Evolutionary conservation across 345 rosid species (phyloP).

Genomic region (Populus davidiana): DNA sequence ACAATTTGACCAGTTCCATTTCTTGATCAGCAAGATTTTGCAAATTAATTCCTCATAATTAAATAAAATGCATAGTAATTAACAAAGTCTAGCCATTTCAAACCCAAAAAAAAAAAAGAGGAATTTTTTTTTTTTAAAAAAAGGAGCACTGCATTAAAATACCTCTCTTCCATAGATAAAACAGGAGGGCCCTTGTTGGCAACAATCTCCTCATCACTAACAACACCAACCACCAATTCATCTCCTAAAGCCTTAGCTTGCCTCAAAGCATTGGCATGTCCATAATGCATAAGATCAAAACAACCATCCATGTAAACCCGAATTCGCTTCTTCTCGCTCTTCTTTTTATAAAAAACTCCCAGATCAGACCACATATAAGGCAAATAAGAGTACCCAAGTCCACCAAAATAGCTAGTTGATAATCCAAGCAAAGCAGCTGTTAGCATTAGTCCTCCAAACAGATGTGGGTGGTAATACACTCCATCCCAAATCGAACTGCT

Average conservation of each 20-base stretch:
- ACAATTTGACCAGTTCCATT: neutral
- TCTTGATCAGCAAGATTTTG: neutral
- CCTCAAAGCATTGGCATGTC: conserved; percentile 85
- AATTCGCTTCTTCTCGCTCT: conserved; percentile 44
- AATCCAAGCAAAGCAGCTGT: conserved; percentile 61
- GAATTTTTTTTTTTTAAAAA: neutral
- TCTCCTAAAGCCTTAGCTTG: conserved; percentile 91
- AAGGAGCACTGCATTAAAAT: conserved; percentile 6
- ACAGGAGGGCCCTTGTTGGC: conserved; percentile 96
- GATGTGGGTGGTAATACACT: conserved; percentile 49
- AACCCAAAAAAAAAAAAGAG: neutral
- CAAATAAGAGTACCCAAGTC: conserved; percentile 46
- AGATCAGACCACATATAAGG: conserved; percentile 40
- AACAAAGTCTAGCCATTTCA: neutral
- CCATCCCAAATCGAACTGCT: conserved; percentile 65
- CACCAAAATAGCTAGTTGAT: conserved; percentile 60
- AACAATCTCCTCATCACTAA: conserved; percentile 89
- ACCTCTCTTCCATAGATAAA: conserved; percentile 86
- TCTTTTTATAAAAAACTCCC: conserved; percentile 43
- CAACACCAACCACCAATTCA: conserved; percentile 88
- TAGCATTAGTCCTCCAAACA: conserved; percentile 63
- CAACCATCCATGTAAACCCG: conserved; percentile 99
- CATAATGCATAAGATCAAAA: conserved; percentile 97
- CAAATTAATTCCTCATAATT: neutral
- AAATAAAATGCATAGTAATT: neutral